Evolutionary conservation across 306 rosid genomes (phyloP).

Genomic region (Cucurbita argyrosperma): DNA sequence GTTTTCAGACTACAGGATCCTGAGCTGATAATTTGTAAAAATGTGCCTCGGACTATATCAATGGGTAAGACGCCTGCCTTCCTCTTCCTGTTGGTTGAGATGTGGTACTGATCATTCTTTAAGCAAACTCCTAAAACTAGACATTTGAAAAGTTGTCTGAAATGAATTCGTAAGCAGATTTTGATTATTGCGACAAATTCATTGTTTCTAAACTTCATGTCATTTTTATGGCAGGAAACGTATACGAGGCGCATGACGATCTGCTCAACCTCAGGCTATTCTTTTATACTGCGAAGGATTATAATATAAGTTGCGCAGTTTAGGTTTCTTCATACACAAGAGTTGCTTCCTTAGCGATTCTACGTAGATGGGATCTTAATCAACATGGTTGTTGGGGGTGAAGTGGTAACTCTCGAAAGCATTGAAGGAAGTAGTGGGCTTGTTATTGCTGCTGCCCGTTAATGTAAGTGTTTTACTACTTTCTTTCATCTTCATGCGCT

Average conservation of each 20-base stretch:
- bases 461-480: constrained; percentile 30
- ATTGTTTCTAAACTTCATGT: background rate
- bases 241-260: constrained; percentile 60
- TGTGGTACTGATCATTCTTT: background rate
- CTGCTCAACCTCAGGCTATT: constrained; percentile 75
- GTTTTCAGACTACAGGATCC: background rate
- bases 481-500: background rate
- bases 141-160: background rate
- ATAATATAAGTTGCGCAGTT: constrained; percentile 1
- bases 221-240: constrained; percentile 44
- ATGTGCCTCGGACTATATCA: background rate
- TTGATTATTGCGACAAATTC: background rate
- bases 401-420: constrained; percentile 62
- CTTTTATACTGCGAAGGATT: constrained; percentile 16
- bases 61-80: background rate
- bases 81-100: background rate
- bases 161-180: background rate
- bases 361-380: constrained; percentile 74
- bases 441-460: constrained; percentile 82
- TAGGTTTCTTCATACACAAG: constrained; percentile 10
- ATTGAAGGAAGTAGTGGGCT: constrained; percentile 67
- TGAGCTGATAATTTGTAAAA: background rate
- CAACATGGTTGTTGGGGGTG: constrained; percentile 93
- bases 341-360: constrained; percentile 13
- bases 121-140: background rate